Conservation (phyloP, 208 protist genomes). For the Trypanosoma scelopori region DNA sequence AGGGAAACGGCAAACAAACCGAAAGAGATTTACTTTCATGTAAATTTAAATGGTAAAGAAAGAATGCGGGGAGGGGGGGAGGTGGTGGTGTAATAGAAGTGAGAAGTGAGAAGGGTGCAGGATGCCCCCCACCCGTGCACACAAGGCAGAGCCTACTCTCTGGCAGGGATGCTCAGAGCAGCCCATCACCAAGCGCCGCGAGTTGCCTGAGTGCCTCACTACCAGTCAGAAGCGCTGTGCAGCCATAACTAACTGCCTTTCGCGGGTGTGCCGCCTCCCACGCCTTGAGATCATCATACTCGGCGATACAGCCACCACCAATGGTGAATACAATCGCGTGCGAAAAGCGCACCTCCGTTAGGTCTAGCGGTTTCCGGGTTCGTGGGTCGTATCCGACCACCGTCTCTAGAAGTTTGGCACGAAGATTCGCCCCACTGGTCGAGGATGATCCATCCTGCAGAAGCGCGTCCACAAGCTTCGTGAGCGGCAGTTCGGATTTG, state of each 20-base stretch:
- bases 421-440: slow-evolving; percentile 17
- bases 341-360: slow-evolving; percentile 69
- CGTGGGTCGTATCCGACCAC: slow-evolving; percentile 77
- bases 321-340: slow-evolving; percentile 87
- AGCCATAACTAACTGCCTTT: slow-evolving; percentile 88
- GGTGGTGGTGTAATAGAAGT: no score
- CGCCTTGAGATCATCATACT: slow-evolving; percentile 89
- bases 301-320: slow-evolving; percentile 78
- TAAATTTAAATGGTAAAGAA: slow-evolving; percentile 3
- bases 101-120: no score
- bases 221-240: slow-evolving; percentile 74
- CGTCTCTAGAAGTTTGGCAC: slow-evolving; percentile 44
- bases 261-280: slow-evolving; percentile 74
- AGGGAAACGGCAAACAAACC: no score
- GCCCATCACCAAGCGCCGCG: slow-evolving; percentile 41
- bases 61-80: not conserved
- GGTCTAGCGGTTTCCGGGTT: slow-evolving; percentile 57
- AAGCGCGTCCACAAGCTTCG: slow-evolving; percentile 83
- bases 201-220: slow-evolving; percentile 82
- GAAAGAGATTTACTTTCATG: no score
- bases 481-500: slow-evolving; percentile 77
- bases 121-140: not conserved
- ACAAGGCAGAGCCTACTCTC: not conserved
- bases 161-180: not conserved
- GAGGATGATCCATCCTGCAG: slow-evolving; percentile 58